Base-by-base conservation (phyloP, 2,329 filamentous ascomycete species). In the Penicillium glabrum region DNA sequence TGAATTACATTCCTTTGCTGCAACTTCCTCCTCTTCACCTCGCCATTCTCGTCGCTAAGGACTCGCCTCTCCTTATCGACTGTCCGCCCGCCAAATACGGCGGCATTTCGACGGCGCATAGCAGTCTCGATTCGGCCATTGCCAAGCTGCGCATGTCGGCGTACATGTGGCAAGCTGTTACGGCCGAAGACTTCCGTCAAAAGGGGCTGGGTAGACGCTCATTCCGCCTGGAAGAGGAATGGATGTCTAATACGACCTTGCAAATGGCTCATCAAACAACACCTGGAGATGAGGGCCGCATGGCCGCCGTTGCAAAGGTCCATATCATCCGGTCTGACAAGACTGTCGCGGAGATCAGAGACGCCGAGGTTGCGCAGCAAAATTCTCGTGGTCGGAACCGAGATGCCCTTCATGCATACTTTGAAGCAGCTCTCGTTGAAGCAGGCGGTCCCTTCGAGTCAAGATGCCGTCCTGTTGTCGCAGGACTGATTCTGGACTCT, bases 121-220 rank as follows among this genome's bases (percentile, higher is more conserved):
- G 52, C 19, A 46, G 56, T 33, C 50, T 66, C 13, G 58, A 64
- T 27, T 59, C 63, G 1, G 63, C 61, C 26, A 60, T 66, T 31
- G 46, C 62, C 29, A 66, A 66, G 27, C 50, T 66, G 29, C 58
- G 63, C 33, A 61, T 63, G 55, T 57, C 63, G 1, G 63, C 63
- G 13, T 66, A 66, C 43, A 66, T 66, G 62, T 66, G 63, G 63
- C 63, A 66, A 35, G 63, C 63, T 29, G 37, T 61, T 31, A 66
- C 62, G 10, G 63, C 63, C 14, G 63, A 66, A 49, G 62, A 66
- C 24, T 59, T 66, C 46, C 60, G 62, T 2, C 52, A 55, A 35
- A 66, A 66, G 29, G 58, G 59, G 16, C 41, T 64, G 26, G 63
- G 63, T n/a, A 53, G 63, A 44, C 62, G 63, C n/a, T 66, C 63